phyloP scores from a whole-genome alignment of 2,329 filamentous ascomycete species.

The Gnomoniopsis smithogilvyi region DNA sequence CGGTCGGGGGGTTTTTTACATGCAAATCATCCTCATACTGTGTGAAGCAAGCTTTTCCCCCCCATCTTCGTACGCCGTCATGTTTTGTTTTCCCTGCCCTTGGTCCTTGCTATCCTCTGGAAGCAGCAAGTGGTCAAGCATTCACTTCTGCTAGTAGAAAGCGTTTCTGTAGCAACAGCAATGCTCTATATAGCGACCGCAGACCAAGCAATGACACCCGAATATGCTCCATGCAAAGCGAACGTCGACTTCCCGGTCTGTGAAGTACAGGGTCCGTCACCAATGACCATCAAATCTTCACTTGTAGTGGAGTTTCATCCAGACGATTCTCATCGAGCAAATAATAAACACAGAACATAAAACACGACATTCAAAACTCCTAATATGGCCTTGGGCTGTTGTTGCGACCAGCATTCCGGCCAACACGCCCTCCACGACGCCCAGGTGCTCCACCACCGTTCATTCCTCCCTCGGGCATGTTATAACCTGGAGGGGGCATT shows the following conservation, averaged over 20 bases:
- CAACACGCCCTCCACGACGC: slow-evolving; percentile 15
- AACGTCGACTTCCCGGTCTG: neutral
- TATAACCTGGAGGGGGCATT: slow-evolving; percentile 15
- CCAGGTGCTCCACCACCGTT: slow-evolving; percentile 10
- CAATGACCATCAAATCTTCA: neutral
- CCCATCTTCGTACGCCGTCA: neutral
- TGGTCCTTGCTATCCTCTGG: neutral
- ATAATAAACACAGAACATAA: neutral
- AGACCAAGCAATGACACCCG: neutral
- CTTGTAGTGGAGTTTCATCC: neutral
- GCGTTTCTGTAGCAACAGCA: slow-evolving; percentile 1
- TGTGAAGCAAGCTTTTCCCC: slow-evolving; percentile 5
- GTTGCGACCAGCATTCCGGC: slow-evolving; percentile 14
- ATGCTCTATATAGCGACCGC: slow-evolving; percentile 8
- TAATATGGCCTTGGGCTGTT: slow-evolving; percentile 17
- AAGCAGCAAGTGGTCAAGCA: neutral
- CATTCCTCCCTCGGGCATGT: slow-evolving; percentile 15
- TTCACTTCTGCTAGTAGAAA: neutral
- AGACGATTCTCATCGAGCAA: neutral
- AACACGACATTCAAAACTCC: neutral
- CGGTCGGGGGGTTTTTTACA: slow-evolving; percentile 1
- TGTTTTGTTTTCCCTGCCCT: slow-evolving; percentile 4
- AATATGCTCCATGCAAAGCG: slow-evolving; percentile 10
- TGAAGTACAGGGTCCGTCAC: neutral
- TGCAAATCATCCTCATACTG: neutral